Evolutionary conservation across 176 grass and related monocot species (phyloP).

Genomic region (Triticum turgidum): DNA sequence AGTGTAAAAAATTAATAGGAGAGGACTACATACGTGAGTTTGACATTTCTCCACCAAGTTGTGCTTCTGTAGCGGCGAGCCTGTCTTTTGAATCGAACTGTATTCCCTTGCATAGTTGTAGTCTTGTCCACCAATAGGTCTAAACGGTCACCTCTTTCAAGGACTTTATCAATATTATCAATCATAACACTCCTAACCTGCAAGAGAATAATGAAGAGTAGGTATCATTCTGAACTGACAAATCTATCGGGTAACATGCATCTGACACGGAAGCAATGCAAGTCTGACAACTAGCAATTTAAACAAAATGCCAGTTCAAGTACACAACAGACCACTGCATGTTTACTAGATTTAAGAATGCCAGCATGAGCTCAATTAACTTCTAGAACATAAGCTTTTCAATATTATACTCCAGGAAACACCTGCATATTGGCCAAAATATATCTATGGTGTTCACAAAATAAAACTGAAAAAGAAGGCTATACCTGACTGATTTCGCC

Average conservation of each 20-base stretch:
- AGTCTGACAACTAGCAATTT: not conserved
- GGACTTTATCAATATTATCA: constrained; percentile 97
- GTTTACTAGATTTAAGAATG: not conserved
- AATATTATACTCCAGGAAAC: not conserved
- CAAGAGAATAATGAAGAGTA: constrained; percentile 13
- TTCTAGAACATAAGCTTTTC: not conserved
- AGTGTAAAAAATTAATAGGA: not conserved
- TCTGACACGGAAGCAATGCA: not conserved
- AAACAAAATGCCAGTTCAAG: not conserved
- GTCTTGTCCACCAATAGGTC: constrained; percentile 95
- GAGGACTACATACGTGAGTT: constrained; percentile 64
- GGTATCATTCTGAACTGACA: not conserved
- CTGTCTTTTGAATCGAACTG: constrained; percentile 85
- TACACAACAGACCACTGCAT: not conserved
- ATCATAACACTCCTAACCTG: constrained; percentile 99
- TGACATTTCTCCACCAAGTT: constrained; percentile 89
- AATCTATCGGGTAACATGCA: not conserved
- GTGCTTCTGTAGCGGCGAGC: constrained; percentile 87
- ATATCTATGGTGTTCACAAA: not conserved
- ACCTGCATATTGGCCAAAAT: not conserved
- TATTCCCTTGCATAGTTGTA: constrained; percentile 90
- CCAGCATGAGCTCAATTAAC: not conserved
- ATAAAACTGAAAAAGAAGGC: not conserved
- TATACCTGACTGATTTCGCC: constrained; percentile 96
- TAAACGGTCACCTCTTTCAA: constrained; percentile 93